Percentiles rank a stretch among this genome's conserved stretches.
These are phyloP conservation scores for Aphanomyces astaci DNA, from an alignment of 352 stramenopile genomes.

Conservation along the genomic window DNA sequence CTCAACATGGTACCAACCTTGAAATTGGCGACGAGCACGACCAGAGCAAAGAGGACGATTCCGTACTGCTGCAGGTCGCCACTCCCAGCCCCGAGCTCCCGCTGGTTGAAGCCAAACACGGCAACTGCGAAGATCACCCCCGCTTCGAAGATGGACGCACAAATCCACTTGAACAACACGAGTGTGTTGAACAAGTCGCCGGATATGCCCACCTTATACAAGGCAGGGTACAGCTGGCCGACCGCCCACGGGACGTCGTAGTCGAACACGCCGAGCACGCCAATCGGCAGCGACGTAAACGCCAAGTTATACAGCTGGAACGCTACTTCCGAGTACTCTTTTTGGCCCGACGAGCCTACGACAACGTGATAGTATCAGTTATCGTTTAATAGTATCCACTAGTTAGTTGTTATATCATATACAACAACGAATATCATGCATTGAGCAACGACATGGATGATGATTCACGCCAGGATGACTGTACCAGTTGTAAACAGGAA, in stretches of 20 bases:
- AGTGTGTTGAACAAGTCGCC: conserved; percentile 78
- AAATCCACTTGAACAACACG: conserved; percentile 82
- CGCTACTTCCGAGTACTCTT: conserved; percentile 74
- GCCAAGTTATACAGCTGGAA: conserved; percentile 76
- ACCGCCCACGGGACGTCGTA: conserved; percentile 71
- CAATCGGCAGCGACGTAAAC: conserved; percentile 60
- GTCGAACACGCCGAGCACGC: conserved; percentile 59
- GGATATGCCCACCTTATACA: conserved; percentile 65
- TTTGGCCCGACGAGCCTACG: conserved; percentile 63
- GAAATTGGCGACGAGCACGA: conserved; percentile 90
- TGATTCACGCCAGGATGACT: conserved; percentile 53
- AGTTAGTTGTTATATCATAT: too few relatives aligned
- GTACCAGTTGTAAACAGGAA: conserved; percentile 64
- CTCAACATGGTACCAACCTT: too few relatives aligned
- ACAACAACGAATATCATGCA: too few relatives aligned
- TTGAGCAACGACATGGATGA: neutral
- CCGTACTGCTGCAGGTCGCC: conserved; percentile 87
- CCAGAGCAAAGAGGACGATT: conserved; percentile 88
- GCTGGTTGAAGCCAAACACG: conserved; percentile 61
- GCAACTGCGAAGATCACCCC: conserved; percentile 61
- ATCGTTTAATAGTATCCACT: too few relatives aligned
- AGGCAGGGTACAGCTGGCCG: conserved; percentile 51
- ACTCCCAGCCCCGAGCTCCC: conserved; percentile 69
- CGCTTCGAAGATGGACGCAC: conserved; percentile 60
- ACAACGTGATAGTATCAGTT: neutral